Conservation (phyloP, 2,329 filamentous ascomycete genomes). For the Penicillium rolfsii region DNA sequence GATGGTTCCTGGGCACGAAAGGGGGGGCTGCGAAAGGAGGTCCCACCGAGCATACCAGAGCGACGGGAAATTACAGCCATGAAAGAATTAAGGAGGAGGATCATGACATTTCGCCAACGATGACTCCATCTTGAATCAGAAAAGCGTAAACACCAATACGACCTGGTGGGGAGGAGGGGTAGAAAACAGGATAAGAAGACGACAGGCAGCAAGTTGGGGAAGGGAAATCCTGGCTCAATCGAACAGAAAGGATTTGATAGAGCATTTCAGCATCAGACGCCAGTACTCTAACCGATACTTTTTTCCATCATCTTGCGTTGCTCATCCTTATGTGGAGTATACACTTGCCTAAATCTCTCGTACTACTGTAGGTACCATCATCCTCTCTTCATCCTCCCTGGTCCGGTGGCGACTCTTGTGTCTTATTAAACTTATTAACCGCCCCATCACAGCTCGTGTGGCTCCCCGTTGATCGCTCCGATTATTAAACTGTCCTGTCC, state of each 20-base stretch:
- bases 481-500: conserved; percentile 3
- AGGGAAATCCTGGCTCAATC: not conserved
- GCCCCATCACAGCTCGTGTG: conserved; percentile 5
- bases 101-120: not conserved
- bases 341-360: not conserved
- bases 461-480: conserved; percentile 4
- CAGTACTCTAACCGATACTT: not conserved
- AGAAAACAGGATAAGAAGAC: too few species aligned
- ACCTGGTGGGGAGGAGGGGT: not conserved
- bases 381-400: conserved; percentile 2
- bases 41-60: conserved; percentile 13
- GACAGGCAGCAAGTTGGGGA: conserved; percentile 5
- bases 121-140: not conserved
- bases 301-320: conserved; percentile 1
- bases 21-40: not conserved
- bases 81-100: not conserved
- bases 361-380: not conserved
- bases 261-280: too few species aligned
- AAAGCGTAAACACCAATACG: not conserved
- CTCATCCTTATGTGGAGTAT: not conserved
- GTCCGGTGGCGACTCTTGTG: conserved; percentile 11
- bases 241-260: not conserved
- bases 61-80: conserved; percentile 12
- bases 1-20: conserved; percentile 11
- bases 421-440: conserved; percentile 8